Percentiles rank a stretch among this genome's conserved stretches.
These are phyloP conservation scores for Nicotiana knightiana DNA, from an alignment of 257 asterid genomes.

Conservation along the genomic window DNA sequence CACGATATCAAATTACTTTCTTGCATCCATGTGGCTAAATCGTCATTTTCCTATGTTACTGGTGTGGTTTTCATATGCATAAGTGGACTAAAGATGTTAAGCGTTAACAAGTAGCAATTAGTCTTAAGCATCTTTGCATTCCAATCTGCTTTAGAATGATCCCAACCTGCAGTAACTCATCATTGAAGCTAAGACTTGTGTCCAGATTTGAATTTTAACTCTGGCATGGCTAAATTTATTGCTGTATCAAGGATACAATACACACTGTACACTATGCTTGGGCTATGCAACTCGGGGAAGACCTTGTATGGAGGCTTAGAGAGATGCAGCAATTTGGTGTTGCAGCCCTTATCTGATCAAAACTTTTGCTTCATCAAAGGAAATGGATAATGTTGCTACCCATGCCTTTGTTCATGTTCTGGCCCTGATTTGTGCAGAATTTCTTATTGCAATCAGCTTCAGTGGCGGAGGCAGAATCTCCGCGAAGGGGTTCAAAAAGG, in stretches of 20 bases:
- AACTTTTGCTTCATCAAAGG: neutral
- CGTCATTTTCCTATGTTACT: neutral
- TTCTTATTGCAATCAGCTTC: no score
- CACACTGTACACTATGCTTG: constrained; percentile 80
- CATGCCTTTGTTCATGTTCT: no score
- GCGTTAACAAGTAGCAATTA: neutral
- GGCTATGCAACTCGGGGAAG: constrained; percentile 88
- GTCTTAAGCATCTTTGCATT: no score
- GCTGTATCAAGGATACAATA: constrained; percentile 61
- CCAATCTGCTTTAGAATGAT: neutral
- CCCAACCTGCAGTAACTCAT: neutral
- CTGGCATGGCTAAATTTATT: neutral
- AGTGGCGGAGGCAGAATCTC: no score
- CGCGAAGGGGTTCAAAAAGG: no score
- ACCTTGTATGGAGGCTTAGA: constrained; percentile 77
- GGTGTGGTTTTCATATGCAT: neutral
- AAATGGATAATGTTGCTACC: no score
- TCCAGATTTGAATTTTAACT: neutral
- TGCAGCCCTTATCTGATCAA: constrained; percentile 62
- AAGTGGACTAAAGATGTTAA: neutral
- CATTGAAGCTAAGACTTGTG: no score
- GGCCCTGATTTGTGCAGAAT: no score
- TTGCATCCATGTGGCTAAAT: neutral
- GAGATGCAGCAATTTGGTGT: constrained; percentile 88
- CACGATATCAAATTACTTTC: neutral